Conservation (phyloP, 1,284 basidiomycete genomes). For the Leccinum holopus region DNA sequence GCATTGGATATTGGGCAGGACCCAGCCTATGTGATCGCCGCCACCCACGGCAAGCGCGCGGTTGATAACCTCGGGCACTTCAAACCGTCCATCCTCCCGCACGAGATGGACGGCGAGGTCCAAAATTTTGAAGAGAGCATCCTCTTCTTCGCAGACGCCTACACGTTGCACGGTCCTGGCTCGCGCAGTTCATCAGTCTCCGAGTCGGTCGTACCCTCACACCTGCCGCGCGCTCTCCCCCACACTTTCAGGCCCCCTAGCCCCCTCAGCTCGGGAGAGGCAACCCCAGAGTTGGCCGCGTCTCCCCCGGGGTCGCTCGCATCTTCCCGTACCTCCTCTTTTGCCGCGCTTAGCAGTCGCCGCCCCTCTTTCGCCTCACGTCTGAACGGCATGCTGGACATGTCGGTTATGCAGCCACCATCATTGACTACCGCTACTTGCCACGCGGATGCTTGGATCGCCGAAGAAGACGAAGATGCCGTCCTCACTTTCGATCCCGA, state of each 20-base stretch:
- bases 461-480: constrained; percentile 39
- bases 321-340: constrained; percentile 44
- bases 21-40: constrained; percentile 62
- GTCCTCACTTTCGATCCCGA: constrained; percentile 32
- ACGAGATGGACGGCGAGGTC: constrained; percentile 70
- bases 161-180: constrained; percentile 45
- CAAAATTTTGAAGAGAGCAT: constrained; percentile 69
- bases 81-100: constrained; percentile 54
- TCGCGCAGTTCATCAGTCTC: constrained; percentile 29
- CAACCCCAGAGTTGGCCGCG: constrained; percentile 39
- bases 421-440: constrained; percentile 18
- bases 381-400: constrained; percentile 48
- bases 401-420: constrained; percentile 41
- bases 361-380: constrained; percentile 53
- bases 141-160: constrained; percentile 72
- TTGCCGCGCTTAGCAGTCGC: constrained; percentile 37
- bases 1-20: constrained; percentile 69
- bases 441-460: constrained; percentile 33
- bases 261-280: constrained; percentile 38
- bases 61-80: constrained; percentile 63
- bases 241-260: constrained; percentile 1
- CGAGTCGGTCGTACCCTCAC: constrained; percentile 13
- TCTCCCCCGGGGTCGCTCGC: constrained; percentile 39
- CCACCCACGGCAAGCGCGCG: constrained; percentile 75
- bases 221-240: not conserved